Conservation (phyloP, 2,329 filamentous ascomycete species). For the Xylariaceae sp. region DNA sequence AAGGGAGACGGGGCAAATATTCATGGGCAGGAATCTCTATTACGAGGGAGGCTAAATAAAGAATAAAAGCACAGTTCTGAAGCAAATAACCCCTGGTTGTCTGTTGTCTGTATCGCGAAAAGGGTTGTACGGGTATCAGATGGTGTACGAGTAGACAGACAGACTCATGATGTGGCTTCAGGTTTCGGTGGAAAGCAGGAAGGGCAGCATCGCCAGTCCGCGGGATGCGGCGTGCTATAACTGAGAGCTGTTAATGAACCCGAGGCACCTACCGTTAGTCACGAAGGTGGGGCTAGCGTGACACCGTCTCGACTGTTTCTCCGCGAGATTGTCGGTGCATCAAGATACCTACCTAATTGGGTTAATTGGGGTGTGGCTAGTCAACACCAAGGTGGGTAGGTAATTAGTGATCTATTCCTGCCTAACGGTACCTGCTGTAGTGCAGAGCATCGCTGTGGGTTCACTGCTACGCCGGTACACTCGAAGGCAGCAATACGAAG, state of each 20-base stretch:
- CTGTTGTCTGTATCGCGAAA: background rate
- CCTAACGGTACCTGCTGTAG: background rate
- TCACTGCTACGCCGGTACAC: background rate
- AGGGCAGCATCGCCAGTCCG: constrained; percentile 2
- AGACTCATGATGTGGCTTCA: too few relatives aligned
- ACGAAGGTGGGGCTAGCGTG: background rate
- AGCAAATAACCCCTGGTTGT: background rate
- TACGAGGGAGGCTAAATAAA: background rate
- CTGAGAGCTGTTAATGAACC: background rate
- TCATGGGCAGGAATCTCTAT: background rate
- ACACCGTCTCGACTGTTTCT: background rate
- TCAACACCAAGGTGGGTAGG: too few relatives aligned
- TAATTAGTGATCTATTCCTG: background rate
- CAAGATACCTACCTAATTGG: background rate
- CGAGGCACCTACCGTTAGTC: background rate
- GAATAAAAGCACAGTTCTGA: background rate
- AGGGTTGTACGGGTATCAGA: too few relatives aligned
- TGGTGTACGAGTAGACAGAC: too few relatives aligned
- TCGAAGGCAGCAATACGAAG: background rate
- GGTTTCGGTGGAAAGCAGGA: background rate
- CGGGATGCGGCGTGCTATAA: constrained; percentile 10
- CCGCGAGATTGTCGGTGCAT: background rate
- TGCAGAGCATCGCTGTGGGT: background rate
- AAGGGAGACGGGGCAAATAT: background rate
- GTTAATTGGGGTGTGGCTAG: background rate